Evolutionary conservation across 331 rosid genomes (phyloP).

Genomic region (Ulmus americana): DNA sequence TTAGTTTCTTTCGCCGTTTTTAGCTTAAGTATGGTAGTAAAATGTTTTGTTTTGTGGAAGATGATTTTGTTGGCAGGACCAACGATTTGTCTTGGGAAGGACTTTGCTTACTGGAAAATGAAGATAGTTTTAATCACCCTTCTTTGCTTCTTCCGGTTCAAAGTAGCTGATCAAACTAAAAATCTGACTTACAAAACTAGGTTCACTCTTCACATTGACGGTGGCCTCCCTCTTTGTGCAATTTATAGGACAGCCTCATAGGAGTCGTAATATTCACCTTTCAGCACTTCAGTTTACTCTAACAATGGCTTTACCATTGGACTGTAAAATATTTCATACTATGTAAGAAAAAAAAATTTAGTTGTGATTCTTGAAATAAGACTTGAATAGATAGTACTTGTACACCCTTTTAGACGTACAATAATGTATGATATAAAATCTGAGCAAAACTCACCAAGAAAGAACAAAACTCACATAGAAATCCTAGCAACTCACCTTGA

Average conservation of each 20-base stretch:
- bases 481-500: no score
- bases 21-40: no score
- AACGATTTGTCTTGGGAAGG: conserved; percentile 66
- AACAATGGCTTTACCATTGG: background rate
- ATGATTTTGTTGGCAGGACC: conserved; percentile 61
- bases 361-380: no score
- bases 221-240: conserved; percentile 51
- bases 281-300: background rate
- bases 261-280: background rate
- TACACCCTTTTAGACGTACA: no score
- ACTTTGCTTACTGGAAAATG: conserved; percentile 84
- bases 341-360: background rate
- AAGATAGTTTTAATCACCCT: conserved; percentile 56
- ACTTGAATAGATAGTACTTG: no score
- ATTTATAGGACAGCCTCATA: conserved; percentile 30
- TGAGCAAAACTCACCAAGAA: no score
- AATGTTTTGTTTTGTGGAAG: background rate
- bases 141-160: conserved; percentile 52
- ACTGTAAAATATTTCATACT: background rate
- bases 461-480: no score
- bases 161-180: conserved; percentile 36
- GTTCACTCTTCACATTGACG: conserved; percentile 73
- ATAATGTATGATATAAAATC: no score
- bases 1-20: background rate
- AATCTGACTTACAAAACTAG: conserved; percentile 49